Percentiles rank a stretch among this genome's conserved stretches.
Conservation (phyloP, 1,284 basidiomycete genomes). For the Cronartium ribicola region DNA sequence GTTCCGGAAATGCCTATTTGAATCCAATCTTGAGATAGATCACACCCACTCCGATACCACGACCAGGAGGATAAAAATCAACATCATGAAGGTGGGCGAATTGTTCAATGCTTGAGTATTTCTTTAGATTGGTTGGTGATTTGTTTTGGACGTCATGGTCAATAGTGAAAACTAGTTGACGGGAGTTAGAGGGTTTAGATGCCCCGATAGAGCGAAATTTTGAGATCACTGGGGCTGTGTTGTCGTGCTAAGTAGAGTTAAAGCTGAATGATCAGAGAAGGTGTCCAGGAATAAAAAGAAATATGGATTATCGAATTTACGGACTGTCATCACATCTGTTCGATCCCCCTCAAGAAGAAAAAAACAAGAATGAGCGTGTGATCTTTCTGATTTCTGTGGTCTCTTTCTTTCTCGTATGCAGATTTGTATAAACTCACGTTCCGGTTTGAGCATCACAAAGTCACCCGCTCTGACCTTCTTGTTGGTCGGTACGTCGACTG, state of each 20-base stretch:
- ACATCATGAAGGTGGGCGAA: slow-evolving; percentile 81
- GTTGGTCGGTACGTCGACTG: slow-evolving; percentile 73
- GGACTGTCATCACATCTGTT: slow-evolving; percentile 37
- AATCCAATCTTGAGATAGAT: slow-evolving; percentile 47
- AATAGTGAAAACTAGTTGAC: slow-evolving; percentile 88
- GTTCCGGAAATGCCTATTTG: background rate
- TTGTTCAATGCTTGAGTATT: slow-evolving; percentile 86
- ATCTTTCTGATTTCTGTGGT: background rate
- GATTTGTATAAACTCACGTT: slow-evolving; percentile 78
- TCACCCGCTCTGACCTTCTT: slow-evolving; percentile 80
- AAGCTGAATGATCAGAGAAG: background rate
- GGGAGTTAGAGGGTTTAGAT: slow-evolving; percentile 73
- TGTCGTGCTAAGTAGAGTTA: slow-evolving; percentile 15
- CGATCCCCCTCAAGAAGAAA: background rate
- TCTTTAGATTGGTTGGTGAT: slow-evolving; percentile 83
- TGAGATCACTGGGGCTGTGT: slow-evolving; percentile 42
- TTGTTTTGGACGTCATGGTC: slow-evolving; percentile 99
- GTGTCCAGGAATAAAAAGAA: background rate
- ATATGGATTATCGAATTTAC: background rate
- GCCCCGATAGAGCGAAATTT: slow-evolving; percentile 95
- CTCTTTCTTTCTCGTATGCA: background rate
- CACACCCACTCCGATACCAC: slow-evolving; percentile 73
- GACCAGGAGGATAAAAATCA: slow-evolving; percentile 95
- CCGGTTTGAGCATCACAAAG: slow-evolving; percentile 97
- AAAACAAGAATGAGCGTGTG: background rate